These are phyloP conservation scores for Nemania sp. DNA, from an alignment of 2,329 filamentous ascomycete genomes.

Conservation along the genomic window DNA sequence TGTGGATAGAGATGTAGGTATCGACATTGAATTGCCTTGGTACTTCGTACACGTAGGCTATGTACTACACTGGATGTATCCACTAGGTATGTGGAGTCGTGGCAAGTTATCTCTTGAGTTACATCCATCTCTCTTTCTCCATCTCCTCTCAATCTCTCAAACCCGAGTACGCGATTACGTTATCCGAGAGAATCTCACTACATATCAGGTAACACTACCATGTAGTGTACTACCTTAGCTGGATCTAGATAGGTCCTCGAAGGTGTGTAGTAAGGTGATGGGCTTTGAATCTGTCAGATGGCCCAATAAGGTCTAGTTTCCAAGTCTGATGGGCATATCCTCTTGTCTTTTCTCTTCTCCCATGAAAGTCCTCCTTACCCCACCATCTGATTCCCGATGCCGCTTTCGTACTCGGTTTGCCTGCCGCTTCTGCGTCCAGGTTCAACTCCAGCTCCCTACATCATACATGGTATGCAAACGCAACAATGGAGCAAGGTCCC, in stretches of 20 bases:
- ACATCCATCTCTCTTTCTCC: background rate
- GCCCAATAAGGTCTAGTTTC: conserved; percentile 1
- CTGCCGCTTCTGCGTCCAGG: conserved; percentile 9
- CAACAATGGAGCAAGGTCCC: background rate
- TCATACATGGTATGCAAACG: conserved; percentile 8
- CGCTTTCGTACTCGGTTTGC: conserved; percentile 22
- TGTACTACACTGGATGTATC: no score
- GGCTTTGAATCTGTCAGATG: conserved; percentile 21
- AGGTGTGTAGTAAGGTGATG: conserved; percentile 23
- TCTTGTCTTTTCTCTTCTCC: background rate
- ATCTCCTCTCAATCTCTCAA: background rate
- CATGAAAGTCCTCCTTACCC: background rate
- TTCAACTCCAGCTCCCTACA: background rate
- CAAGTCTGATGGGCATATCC: background rate
- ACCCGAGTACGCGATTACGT: conserved; percentile 1
- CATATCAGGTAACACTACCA: conserved; percentile 4
- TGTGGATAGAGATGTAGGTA: no score
- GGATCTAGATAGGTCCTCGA: background rate
- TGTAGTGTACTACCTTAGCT: background rate
- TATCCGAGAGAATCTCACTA: conserved; percentile 15
- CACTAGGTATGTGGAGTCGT: no score
- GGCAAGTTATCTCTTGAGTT: background rate
- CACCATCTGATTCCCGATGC: conserved; percentile 1
- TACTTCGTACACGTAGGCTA: no score
- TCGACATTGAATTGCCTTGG: no score